A percentile compares a stretch with the other conserved stretches of the same genome.
These are phyloP conservation scores for Crithidia sp. DNA, from an alignment of 208 protist species.

Conservation along the genomic window DNA sequence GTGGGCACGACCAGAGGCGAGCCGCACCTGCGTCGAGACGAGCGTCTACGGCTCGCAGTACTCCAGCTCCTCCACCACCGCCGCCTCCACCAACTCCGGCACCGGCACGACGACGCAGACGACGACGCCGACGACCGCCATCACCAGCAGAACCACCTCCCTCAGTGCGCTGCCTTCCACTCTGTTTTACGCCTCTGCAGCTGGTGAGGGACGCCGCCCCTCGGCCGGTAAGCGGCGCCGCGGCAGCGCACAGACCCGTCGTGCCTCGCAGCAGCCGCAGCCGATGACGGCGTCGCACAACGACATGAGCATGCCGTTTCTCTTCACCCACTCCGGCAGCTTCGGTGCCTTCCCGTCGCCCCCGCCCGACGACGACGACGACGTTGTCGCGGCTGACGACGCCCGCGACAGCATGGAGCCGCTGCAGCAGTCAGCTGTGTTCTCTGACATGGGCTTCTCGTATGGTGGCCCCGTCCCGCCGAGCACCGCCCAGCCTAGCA, in stretches of 20 bases:
- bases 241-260: neutral
- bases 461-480: neutral
- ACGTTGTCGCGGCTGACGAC: neutral
- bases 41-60: neutral
- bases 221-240: neutral
- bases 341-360: slow-evolving; percentile 4
- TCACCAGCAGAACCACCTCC: neutral
- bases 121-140: neutral
- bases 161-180: slow-evolving; percentile 10
- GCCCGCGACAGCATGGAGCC: neutral
- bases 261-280: neutral
- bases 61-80: neutral
- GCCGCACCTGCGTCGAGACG: neutral
- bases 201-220: too few species aligned
- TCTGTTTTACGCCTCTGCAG: neutral
- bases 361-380: slow-evolving; percentile 1
- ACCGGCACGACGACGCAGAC: neutral
- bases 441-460: slow-evolving; percentile 24
- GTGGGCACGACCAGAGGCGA: slow-evolving; percentile 4
- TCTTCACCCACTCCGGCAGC: slow-evolving; percentile 11
- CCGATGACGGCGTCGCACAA: neutral
- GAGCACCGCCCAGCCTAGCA: neutral
- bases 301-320: slow-evolving; percentile 17
- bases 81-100: neutral
- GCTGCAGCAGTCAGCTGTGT: slow-evolving; percentile 1